These are phyloP conservation scores for Smittium culicis DNA, from an alignment of 371 early-diverging fungal genomes.

Conservation along the genomic window DNA sequence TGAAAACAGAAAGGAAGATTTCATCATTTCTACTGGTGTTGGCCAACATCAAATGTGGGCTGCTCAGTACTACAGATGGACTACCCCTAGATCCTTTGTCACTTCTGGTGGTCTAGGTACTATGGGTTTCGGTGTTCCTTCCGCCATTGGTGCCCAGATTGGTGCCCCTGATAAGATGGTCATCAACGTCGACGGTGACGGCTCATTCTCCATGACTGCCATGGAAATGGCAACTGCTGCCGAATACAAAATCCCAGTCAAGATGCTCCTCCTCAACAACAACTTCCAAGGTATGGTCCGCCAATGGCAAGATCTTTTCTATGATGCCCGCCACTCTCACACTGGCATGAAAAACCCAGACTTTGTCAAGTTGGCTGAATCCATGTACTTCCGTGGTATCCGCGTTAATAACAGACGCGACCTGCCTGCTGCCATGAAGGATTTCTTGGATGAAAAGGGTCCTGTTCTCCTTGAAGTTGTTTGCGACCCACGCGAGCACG, in stretches of 20 bases:
- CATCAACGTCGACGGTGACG: constrained; percentile 94
- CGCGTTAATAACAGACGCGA: constrained; percentile 69
- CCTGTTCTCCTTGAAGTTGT: constrained; percentile 85
- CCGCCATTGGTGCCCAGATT: constrained; percentile 93
- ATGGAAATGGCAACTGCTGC: constrained; percentile 94
- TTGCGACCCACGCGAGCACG: constrained; percentile 79
- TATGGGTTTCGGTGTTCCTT: constrained; percentile 92
- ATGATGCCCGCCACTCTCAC: constrained; percentile 84
- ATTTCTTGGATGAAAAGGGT: constrained; percentile 70
- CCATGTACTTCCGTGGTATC: constrained; percentile 80
- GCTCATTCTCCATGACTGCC: constrained; percentile 92
- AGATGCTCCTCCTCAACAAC: constrained; percentile 88
- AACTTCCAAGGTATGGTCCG: constrained; percentile 98
- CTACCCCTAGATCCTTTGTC: constrained; percentile 72
- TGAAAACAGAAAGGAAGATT: constrained; percentile 67
- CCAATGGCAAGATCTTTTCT: constrained; percentile 97
- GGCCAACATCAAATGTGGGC: constrained; percentile 99
- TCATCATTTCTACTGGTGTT: constrained; percentile 88
- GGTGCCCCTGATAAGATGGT: constrained; percentile 84
- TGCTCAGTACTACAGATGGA: constrained; percentile 73
- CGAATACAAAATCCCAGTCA: constrained; percentile 90
- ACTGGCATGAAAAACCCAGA: constrained; percentile 95
- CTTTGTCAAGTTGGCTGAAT: constrained; percentile 90
- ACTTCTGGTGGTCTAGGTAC: constrained; percentile 95
- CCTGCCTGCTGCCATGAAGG: constrained; percentile 70